Evolutionary conservation across 352 stramenopile genomes (phyloP), one percentile per base, ranked within the genome.

Genomic region (Pythium chondricola): DNA sequence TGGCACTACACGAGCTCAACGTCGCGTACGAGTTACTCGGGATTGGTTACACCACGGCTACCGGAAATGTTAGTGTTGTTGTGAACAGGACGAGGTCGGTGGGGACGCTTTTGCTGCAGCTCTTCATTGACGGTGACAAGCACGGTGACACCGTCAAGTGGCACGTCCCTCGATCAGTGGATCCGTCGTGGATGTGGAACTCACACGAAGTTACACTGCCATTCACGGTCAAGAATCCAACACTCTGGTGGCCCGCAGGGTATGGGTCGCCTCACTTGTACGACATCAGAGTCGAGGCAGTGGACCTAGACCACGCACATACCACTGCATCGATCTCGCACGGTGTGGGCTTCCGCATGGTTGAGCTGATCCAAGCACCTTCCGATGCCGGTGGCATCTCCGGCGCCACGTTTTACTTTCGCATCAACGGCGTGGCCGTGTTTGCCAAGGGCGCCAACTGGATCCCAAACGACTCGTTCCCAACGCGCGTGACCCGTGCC

Each of bases 381-480:
- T 84, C 69, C 7, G 55, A 54, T n/a, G 64, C 65, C 36, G 72
- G 69, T 6, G 64, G 68, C 18, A 56, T 67, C 24, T 48, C 39
- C 7, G 76, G 81, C 24, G 62, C 76, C 25, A 85, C 71, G 8
- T 93, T 93, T 39, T 86, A 73, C 61, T 91, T 91, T 53, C 65
- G 71, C 38, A 56, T 93, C 43, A 91, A 93, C 46, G 21, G 41
- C 35, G 59, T 86, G 16, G 65, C 73, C 4, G 54, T 90, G 22
- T 88, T 88, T 31, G 61, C 80, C 37, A 88, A 88, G 49, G 82
- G 82, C 2, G 76, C 79, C 13, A 93, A 93, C 54, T 90, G 75
- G 74, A 85, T 93, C 36, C 82, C 82, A 2, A 69, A 63, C 7
- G 70, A 93, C 56, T 85, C 77, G 16, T 91, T 93, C 22, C 76